Base-by-base conservation (phyloP, 1,139 yeast genomes). In the Tardiomyces digboiensis region DNA sequence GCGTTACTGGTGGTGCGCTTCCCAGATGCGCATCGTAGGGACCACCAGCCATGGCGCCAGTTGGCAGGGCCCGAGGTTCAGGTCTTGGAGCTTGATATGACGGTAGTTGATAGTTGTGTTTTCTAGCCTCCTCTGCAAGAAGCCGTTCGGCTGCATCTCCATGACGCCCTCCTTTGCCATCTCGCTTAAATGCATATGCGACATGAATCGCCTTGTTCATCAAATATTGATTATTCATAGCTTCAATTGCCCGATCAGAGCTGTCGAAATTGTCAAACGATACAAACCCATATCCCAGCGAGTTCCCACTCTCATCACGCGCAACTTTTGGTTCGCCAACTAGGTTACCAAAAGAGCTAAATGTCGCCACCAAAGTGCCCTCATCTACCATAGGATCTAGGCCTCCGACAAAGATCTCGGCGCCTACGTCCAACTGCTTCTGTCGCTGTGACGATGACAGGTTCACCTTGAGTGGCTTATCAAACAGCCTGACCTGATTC, bases 141-240 rank as follows among this genome's bases (percentile, higher is more conserved):
- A 75, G 52, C 53, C 97, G 70, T 57, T 89, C 97, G 0, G 78
- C 78, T 22, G 72, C 72, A 54, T 82, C 93, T n/a, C 97, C 97
- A 56, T 87, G 95, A 40, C 76, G 72, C 42, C 70, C 71, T 44
- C 72, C 76, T 43, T 71, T 70, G 16, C 75, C 71, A 48, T 76
- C 78, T 52, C 75, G 79, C 61, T 85, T 86, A 57, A 71, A 78
- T 0, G 96, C 95, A 59, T 87, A 89, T 22, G 75, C 74, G 2
- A 89, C 69, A 2, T 66, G 61, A 2, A 86, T 68, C 37, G 75
- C 75, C 44, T 73, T 72, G 60, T 86, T 86, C 79, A 85, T 77
- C 16, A 91, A 65, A 43, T 76, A 71, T 46, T 78, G 78, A 4
- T 83, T 82, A 55, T 86, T 72, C 79, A 89, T 74, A 45, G 76